A percentile compares a stretch with the other conserved stretches of the same genome.
phyloP scores from a whole-genome alignment of 1,139 yeast species.

The Candida tropicalis region DNA sequence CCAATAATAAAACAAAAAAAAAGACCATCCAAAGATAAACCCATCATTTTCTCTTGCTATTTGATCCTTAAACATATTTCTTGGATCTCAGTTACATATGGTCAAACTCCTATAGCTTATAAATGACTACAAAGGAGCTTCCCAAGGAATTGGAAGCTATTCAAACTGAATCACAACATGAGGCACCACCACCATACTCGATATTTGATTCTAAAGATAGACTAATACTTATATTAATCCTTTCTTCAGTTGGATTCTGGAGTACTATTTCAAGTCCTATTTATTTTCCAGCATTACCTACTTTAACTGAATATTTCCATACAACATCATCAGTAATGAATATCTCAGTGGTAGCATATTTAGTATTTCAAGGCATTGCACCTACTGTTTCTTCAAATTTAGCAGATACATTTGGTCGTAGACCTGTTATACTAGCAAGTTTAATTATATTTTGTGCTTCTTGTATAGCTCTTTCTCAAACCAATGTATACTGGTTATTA shows the following conservation, averaged over 20 bases:
- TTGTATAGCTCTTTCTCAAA: slow-evolving; percentile 39
- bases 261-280: slow-evolving; percentile 43
- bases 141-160: slow-evolving; percentile 7
- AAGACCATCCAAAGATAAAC: too few relatives aligned
- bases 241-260: slow-evolving; percentile 41
- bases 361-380: slow-evolving; percentile 39
- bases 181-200: slow-evolving; percentile 22
- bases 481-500: slow-evolving; percentile 39
- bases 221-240: slow-evolving; percentile 23
- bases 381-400: slow-evolving; percentile 37
- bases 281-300: slow-evolving; percentile 45
- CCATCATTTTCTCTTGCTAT: too few relatives aligned
- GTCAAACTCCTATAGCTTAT: background rate
- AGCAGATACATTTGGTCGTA: slow-evolving; percentile 39
- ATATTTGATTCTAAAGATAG: slow-evolving; percentile 21
- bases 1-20: too few relatives aligned
- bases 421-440: slow-evolving; percentile 36
- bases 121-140: background rate
- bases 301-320: slow-evolving; percentile 30
- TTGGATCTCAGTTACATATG: too few relatives aligned
- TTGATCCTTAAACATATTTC: too few relatives aligned
- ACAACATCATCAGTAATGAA: slow-evolving; percentile 29
- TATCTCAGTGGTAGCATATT: slow-evolving; percentile 40
- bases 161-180: slow-evolving; percentile 5
- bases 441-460: slow-evolving; percentile 32